Base-by-base conservation (phyloP, 2,329 filamentous ascomycete genomes). In the Cercospora canescens region DNA sequence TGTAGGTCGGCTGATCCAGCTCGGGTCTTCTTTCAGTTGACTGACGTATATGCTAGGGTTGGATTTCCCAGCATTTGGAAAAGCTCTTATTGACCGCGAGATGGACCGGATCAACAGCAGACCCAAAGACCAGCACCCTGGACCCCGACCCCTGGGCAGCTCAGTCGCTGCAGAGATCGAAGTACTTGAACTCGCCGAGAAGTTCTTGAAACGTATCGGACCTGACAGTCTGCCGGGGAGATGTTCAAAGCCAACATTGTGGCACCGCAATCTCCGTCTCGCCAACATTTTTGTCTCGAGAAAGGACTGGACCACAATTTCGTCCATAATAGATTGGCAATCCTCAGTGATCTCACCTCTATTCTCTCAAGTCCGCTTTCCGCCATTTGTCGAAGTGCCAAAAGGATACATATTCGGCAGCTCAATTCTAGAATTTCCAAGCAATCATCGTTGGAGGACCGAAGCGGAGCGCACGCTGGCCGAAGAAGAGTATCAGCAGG, bases 291-390 rank as follows among this genome's bases (percentile, higher is more conserved):
- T 39, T 28, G 63, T 65, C 48, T 45, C 59, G 14, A 11, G 48
- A 57, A 34, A 65, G 30, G 63, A 65, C 28, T 59, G 21, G n/a
- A 56, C 63, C 9, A 54, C 50, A 12, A 65, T 65, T 16, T 50
- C 58, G n/a, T 62, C 63, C 0, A 37, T 65, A 14, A 62, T 65
- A 34, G 63, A 65, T 7, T 65, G 63, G 63, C 63, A 65, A 28
- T 54, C 45, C 34, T 14, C 62, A 6, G 11, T n/a, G 18, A 16
- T 62, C 9, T 32, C 26, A 50, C 50, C 63, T 14, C 21, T 65
- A 12, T 28, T 65, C 5, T 65, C 24, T 9, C 63, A 65, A 45
- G 63, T 65, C 18, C 63, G 59, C 7, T 56, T 62, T 26, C 63
- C 63, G 9, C 35, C 24, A 57, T 57, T 65, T 34, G 48, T 67